Conservation (phyloP, 1,284 basidiomycete species). For the Baeospora myosura region DNA sequence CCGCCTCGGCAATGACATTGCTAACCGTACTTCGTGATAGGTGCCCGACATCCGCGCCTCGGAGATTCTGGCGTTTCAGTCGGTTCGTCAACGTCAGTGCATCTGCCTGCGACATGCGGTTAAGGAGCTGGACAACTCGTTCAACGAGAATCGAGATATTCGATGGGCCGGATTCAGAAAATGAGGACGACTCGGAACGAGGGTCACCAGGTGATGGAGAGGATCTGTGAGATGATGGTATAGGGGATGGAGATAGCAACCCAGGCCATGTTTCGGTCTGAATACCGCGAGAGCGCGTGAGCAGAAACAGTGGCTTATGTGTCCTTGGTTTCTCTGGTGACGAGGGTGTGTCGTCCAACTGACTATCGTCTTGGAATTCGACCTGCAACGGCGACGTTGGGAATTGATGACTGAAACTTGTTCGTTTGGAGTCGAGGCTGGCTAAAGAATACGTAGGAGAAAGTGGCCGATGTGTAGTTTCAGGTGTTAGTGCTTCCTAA, state of each 20-base stretch:
- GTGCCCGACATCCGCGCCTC: slow-evolving; percentile 80
- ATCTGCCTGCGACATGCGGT: slow-evolving; percentile 74
- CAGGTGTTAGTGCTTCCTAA: slow-evolving; percentile 57
- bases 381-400: slow-evolving; percentile 32
- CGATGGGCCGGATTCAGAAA: slow-evolving; percentile 40
- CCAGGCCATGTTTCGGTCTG: slow-evolving; percentile 57
- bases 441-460: slow-evolving; percentile 48
- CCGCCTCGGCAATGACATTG: slow-evolving; percentile 67
- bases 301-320: slow-evolving; percentile 47
- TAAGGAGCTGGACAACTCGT: slow-evolving; percentile 59
- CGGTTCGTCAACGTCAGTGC: slow-evolving; percentile 84
- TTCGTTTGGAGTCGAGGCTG: slow-evolving; percentile 34
- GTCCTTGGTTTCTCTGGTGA: slow-evolving; percentile 33
- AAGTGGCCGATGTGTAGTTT: slow-evolving; percentile 46
- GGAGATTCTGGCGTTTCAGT: slow-evolving; percentile 86
- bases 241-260: slow-evolving; percentile 24
- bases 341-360: slow-evolving; percentile 25
- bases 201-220: slow-evolving; percentile 45
- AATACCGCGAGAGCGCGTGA: slow-evolving; percentile 60
- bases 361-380: slow-evolving; percentile 40
- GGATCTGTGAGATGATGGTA: slow-evolving; percentile 15
- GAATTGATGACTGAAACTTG: slow-evolving; percentile 33
- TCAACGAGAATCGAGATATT: slow-evolving; percentile 65
- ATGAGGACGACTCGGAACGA: slow-evolving; percentile 62
- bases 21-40: slow-evolving; percentile 81